phyloP scores from a whole-genome alignment of 2,329 filamentous ascomycete species.

The Tolypocladium tropicale region DNA sequence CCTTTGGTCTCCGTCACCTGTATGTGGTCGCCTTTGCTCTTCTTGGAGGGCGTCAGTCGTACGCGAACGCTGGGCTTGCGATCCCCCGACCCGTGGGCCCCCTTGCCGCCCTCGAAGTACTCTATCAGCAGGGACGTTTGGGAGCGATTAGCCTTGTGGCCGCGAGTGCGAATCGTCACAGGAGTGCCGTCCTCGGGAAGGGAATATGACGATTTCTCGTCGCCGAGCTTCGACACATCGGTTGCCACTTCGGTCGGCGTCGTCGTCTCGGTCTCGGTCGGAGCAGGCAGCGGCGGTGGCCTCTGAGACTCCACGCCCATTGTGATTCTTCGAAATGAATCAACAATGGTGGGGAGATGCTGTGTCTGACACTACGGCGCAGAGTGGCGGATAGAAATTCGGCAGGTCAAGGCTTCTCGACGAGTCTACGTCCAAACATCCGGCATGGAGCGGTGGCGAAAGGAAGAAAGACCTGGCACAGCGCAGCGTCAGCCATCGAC shows the following conservation, averaged over 20 bases:
- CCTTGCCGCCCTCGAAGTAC: slow-evolving; percentile 79
- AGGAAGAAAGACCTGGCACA: neutral
- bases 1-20: slow-evolving; percentile 77
- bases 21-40: slow-evolving; percentile 61
- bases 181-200: slow-evolving; percentile 82
- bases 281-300: slow-evolving; percentile 62
- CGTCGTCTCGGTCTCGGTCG: slow-evolving; percentile 62
- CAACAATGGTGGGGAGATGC: neutral
- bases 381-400: neutral
- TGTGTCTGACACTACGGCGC: neutral
- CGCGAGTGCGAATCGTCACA: slow-evolving; percentile 77
- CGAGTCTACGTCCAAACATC: slow-evolving; percentile 18
- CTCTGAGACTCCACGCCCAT: slow-evolving; percentile 48
- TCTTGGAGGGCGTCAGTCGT: slow-evolving; percentile 70
- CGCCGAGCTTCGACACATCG: slow-evolving; percentile 57
- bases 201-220: slow-evolving; percentile 66
- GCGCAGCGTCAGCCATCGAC: slow-evolving; percentile 2
- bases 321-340: slow-evolving; percentile 19
- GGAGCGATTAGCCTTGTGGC: slow-evolving; percentile 50
- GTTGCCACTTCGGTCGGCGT: slow-evolving; percentile 51
- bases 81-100: slow-evolving; percentile 42
- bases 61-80: slow-evolving; percentile 74
- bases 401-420: slow-evolving; percentile 7
- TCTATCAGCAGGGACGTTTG: slow-evolving; percentile 91
- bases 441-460: slow-evolving; percentile 10